Conservation (phyloP, 2,329 filamentous ascomycete species). For the Calonectria pseudoturangicola region DNA sequence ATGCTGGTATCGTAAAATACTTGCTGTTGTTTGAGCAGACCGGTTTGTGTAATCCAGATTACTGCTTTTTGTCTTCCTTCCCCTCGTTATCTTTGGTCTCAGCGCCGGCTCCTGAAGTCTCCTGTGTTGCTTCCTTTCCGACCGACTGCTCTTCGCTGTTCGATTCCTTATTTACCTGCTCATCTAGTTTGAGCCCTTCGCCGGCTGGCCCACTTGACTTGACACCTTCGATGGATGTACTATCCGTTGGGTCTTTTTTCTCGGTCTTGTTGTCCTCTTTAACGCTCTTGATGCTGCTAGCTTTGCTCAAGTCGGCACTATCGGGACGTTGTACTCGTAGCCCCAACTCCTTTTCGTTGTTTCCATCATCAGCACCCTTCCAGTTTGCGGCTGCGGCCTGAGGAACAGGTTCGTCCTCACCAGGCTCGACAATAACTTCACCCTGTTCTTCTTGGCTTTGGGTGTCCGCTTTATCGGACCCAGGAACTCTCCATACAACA, state of each 20-base stretch:
- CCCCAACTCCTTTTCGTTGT: conserved; percentile 78
- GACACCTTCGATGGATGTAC: conserved; percentile 57
- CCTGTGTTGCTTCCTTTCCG: conserved; percentile 12
- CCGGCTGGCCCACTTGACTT: conserved; percentile 61
- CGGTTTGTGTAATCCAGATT: neutral
- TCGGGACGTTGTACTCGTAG: conserved; percentile 78
- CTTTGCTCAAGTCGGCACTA: conserved; percentile 81
- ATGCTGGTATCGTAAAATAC: conserved; percentile 5
- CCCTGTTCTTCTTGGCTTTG: conserved; percentile 74
- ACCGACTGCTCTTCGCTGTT: conserved; percentile 23
- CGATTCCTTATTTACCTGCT: conserved; percentile 35
- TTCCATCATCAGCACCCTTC: conserved; percentile 74
- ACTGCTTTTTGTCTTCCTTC: neutral
- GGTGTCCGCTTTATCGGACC: conserved; percentile 59
- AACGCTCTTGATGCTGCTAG: conserved; percentile 78
- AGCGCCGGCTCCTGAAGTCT: neutral
- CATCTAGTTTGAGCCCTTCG: conserved; percentile 55
- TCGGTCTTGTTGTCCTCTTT: conserved; percentile 42
- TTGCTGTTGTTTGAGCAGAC: conserved; percentile 9
- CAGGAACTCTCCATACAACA: conserved; percentile 84
- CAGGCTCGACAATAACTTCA: conserved; percentile 75
- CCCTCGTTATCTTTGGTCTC: neutral
- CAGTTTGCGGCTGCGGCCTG: conserved; percentile 84
- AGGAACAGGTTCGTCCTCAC: conserved; percentile 79
- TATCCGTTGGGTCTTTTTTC: conserved; percentile 42